phyloP scores from a whole-genome alignment of 495 filamentous ascomycete species.

The Penicillium bialowiezense region DNA sequence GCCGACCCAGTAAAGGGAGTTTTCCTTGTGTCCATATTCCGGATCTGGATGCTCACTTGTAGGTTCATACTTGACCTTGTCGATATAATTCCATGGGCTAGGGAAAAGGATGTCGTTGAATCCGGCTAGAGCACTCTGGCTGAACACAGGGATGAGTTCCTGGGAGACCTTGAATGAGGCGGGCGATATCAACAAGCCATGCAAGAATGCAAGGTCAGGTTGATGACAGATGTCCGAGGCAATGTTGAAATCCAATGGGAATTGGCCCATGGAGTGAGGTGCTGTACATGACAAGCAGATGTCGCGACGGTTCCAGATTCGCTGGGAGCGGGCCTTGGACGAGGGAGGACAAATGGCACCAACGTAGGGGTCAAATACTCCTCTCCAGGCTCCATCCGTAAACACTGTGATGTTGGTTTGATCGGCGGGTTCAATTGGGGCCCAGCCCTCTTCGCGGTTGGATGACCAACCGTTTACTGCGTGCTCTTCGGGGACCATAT shows the following conservation, averaged over 20 bases:
- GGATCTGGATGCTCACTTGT: slow-evolving; percentile 35
- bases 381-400: slow-evolving; percentile 42
- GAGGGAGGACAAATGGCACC: slow-evolving; percentile 54
- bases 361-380: slow-evolving; percentile 46
- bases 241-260: slow-evolving; percentile 61
- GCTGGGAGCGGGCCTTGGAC: slow-evolving; percentile 50
- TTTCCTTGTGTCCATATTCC: slow-evolving; percentile 39
- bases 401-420: slow-evolving; percentile 47
- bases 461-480: slow-evolving; percentile 32
- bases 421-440: slow-evolving; percentile 40
- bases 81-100: slow-evolving; percentile 49
- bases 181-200: slow-evolving; percentile 67
- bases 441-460: slow-evolving; percentile 39
- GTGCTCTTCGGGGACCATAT: slow-evolving; percentile 16
- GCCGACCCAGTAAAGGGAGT: slow-evolving; percentile 52
- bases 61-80: slow-evolving; percentile 44
- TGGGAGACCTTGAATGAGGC: slow-evolving; percentile 59
- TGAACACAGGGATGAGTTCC: slow-evolving; percentile 70
- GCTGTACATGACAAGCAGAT: slow-evolving; percentile 60
- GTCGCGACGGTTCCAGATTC: slow-evolving; percentile 45
- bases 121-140: slow-evolving; percentile 63
- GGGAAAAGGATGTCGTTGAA: slow-evolving; percentile 49
- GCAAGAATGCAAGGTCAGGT: slow-evolving; percentile 70
- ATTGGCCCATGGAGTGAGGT: slow-evolving; percentile 68
- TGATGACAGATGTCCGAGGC: slow-evolving; percentile 74